These are phyloP conservation scores for Alternaria postmessia DNA, from an alignment of 2,329 filamentous ascomycete genomes.

Conservation along the genomic window DNA sequence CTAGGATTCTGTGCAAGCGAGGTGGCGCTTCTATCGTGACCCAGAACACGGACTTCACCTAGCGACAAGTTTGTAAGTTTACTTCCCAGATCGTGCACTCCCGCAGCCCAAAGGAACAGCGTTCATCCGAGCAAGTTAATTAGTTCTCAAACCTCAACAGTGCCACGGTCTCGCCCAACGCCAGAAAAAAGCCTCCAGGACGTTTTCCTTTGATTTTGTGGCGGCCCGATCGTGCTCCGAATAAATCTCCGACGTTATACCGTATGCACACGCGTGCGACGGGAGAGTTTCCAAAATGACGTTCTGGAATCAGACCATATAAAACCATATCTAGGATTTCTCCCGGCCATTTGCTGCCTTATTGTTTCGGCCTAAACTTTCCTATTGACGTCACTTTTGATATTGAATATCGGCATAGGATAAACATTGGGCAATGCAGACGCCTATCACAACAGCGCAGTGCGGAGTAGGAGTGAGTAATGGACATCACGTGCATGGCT, in stretches of 20 bases:
- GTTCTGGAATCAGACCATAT: background rate
- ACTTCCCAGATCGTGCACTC: background rate
- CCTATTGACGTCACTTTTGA: background rate
- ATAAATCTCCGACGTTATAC: constrained; percentile 17
- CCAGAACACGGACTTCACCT: constrained; percentile 8
- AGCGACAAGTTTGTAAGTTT: background rate
- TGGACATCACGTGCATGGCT: background rate
- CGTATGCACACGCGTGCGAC: constrained; percentile 3
- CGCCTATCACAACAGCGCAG: background rate
- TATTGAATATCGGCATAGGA: background rate
- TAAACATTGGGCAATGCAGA: background rate
- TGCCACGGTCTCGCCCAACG: background rate
- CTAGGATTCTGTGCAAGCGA: constrained; percentile 10
- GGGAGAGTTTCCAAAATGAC: constrained; percentile 2
- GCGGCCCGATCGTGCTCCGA: constrained; percentile 1
- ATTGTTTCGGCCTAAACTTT: background rate
- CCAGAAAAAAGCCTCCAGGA: constrained; percentile 2
- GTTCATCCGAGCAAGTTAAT: background rate
- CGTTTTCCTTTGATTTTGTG: background rate
- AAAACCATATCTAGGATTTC: background rate
- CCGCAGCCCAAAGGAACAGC: background rate
- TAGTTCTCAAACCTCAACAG: background rate
- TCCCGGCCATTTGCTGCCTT: background rate
- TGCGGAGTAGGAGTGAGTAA: background rate
- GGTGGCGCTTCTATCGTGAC: constrained; percentile 11